Conservation (phyloP, 2,329 filamentous ascomycete species). For the Rachicladosporium sp. region DNA sequence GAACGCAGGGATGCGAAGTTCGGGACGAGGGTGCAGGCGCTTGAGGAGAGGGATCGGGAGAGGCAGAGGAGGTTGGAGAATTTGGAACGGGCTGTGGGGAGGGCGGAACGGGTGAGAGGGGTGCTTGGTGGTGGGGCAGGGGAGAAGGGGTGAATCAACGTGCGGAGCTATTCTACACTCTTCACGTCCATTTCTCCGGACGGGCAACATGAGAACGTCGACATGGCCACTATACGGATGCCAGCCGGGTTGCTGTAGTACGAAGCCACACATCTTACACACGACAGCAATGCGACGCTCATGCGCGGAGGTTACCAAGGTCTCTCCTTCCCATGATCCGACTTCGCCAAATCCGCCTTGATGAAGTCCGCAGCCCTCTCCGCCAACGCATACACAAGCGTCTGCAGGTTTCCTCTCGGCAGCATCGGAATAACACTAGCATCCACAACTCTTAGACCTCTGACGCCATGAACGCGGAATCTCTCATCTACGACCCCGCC, state of each 20-base stretch:
- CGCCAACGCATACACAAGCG: conserved; percentile 8
- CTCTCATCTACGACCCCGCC: conserved; percentile 16
- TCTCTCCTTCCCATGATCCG: no score
- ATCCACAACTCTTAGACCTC: conserved; percentile 17
- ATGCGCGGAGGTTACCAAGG: no score
- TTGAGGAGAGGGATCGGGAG: conserved; percentile 59
- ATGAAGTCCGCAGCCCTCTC: conserved; percentile 8
- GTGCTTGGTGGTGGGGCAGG: conserved; percentile 31
- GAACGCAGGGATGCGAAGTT: conserved; percentile 61
- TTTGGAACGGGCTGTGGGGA: conserved; percentile 56
- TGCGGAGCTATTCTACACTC: no score
- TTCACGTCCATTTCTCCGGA: no score
- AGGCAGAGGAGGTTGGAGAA: conserved; percentile 57
- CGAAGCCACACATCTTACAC: no score
- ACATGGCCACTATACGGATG: no score
- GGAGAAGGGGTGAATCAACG: conserved; percentile 20
- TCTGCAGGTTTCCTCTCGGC: conserved; percentile 8
- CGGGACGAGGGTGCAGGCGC: conserved; percentile 54
- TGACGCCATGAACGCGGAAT: conserved; percentile 14
- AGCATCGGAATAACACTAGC: conserved; percentile 17
- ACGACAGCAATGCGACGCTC: no score
- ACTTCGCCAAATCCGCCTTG: conserved; percentile 1
- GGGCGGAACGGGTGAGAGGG: conserved; percentile 58
- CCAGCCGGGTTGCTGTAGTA: no score
- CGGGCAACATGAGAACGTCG: no score